A percentile compares a stretch with the other conserved stretches of the same genome.
Evolutionary conservation across 495 filamentous ascomycete species (phyloP).

Genomic region (Aspergillus incahuasiensis): DNA sequence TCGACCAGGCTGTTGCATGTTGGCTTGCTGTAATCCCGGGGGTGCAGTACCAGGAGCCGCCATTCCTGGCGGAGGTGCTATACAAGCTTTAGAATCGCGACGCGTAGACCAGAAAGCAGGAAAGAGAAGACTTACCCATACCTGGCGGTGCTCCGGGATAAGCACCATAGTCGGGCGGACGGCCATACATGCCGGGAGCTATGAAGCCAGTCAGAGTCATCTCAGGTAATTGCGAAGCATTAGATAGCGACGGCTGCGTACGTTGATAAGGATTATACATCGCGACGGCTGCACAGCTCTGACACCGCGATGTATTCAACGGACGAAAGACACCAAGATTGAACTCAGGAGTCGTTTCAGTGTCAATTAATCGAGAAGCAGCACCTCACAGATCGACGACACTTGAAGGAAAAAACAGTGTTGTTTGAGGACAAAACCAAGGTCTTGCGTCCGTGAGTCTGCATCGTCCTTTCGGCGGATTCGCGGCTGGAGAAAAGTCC

Average conservation of each 20-base stretch:
- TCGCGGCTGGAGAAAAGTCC: slow-evolving; percentile 14
- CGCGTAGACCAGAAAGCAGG: background rate
- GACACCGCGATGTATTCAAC: background rate
- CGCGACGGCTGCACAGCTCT: slow-evolving; percentile 20
- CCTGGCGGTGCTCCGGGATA: slow-evolving; percentile 81
- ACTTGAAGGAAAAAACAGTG: slow-evolving; percentile 1
- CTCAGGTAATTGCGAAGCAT: background rate
- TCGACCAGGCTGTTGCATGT: slow-evolving; percentile 61
- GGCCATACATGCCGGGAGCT: slow-evolving; percentile 59
- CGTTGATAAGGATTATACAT: slow-evolving; percentile 82
- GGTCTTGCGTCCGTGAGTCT: background rate
- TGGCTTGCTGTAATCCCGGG: slow-evolving; percentile 74
- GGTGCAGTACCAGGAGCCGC: slow-evolving; percentile 73
- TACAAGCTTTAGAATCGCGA: slow-evolving; percentile 13
- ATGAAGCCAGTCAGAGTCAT: slow-evolving; percentile 13
- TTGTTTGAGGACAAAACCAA: background rate
- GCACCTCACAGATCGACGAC: background rate
- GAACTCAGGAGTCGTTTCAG: background rate
- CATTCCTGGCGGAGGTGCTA: slow-evolving; percentile 58
- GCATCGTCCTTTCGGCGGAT: slow-evolving; percentile 8
- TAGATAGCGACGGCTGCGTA: slow-evolving; percentile 21
- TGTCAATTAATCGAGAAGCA: background rate
- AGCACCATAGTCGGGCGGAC: slow-evolving; percentile 64
- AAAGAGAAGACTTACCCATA: slow-evolving; percentile 59
- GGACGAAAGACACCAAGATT: background rate